These are phyloP conservation scores for Petrea volubilis DNA, from an alignment of 257 asterid species.

Conservation along the genomic window DNA sequence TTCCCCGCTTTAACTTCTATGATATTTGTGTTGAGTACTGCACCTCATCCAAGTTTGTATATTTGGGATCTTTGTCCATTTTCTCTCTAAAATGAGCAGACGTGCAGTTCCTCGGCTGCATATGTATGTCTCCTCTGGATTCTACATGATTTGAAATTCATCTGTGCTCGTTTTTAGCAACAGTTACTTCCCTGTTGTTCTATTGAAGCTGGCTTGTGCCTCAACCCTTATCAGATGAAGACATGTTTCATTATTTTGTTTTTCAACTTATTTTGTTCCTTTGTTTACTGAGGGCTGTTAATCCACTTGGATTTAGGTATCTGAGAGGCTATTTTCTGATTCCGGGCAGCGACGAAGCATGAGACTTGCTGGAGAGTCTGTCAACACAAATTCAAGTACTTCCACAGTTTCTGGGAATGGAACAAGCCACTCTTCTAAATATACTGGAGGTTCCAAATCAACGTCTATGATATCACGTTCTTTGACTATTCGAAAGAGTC, in stretches of 20 bases:
- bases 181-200: constrained; percentile 3
- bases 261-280: neutral
- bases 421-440: constrained; percentile 61
- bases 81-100: neutral
- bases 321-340: constrained; percentile 94
- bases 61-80: constrained; percentile 10
- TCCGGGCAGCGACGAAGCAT: constrained; percentile 92
- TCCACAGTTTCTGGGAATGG: constrained; percentile 69
- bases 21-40: neutral
- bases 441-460: constrained; percentile 62
- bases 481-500: constrained; percentile 71
- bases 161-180: neutral
- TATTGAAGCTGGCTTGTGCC: constrained; percentile 7
- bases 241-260: neutral
- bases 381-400: constrained; percentile 49
- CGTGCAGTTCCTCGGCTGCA: neutral
- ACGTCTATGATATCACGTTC: constrained; percentile 63
- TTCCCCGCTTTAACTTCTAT: constrained; percentile 4
- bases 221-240: neutral
- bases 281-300: constrained; percentile 30
- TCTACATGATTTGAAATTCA: neutral
- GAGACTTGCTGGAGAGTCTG: constrained; percentile 87
- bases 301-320: constrained; percentile 57
- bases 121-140: constrained; percentile 6
- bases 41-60: neutral